Base-by-base conservation (phyloP, 352 stramenopile genomes). In the Phytophthora boehmeriae region DNA sequence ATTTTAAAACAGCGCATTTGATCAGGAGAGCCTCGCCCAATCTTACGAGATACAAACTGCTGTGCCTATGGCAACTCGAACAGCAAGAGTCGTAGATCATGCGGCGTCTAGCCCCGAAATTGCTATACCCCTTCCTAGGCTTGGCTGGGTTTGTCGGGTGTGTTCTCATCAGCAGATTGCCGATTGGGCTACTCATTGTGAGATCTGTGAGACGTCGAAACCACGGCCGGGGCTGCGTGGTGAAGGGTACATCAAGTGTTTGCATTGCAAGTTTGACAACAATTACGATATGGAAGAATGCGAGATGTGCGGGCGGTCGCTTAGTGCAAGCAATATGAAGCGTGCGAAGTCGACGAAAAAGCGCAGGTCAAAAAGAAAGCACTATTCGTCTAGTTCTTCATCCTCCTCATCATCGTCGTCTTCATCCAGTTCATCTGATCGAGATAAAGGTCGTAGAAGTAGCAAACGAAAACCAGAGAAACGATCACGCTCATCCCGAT, bases 191-290 rank as follows among this genome's bases (percentile, higher is more conserved):
- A 88, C 78, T 8, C 74, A 88, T 27, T 90, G 78, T 55, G 81
- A 90, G 56, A 81, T 90, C 14, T 90, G 81, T 38, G 81, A 90
- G 48, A 89, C 78, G 0, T 88, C 75, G 0, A 90, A 88, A 43
- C 78, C 81, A 0, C 76, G 68, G 22, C 73, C 64, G 14, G 77
- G 77, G 4, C 65, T 76, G 8, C 71, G 74, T 22, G 81, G 78
- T 0, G 73, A 70, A 60, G 72, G 66, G 0, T 91, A 81, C 49
- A 65, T 89, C 39, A 85, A 83, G 44, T 91, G 82, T 45, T 66
- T 59, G 19, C 68, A 86, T 34, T 91, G 82, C 52, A 83, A 88
- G 32, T 91, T 91, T 35, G 79, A 89, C 64, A 91, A 91, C 68
- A 91, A 89, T 47, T 88, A 80, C 49, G 82, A 89, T 23, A 68